These are phyloP conservation scores for Euclidium syriacum DNA, from an alignment of 345 rosid genomes.

Conservation along the genomic window DNA sequence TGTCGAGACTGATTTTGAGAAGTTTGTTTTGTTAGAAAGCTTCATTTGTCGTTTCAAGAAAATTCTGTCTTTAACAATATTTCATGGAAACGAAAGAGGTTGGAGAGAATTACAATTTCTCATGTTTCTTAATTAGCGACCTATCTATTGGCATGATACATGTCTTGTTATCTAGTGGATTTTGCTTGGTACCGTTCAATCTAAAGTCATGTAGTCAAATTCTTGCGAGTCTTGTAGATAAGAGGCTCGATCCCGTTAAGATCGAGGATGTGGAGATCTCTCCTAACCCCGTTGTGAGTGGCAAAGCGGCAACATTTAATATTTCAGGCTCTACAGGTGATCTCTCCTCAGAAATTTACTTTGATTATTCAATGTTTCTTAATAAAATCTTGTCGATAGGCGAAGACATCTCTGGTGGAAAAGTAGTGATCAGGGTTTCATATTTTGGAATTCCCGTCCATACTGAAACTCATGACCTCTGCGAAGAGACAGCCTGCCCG, in stretches of 20 bases:
- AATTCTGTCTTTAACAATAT: too few species aligned
- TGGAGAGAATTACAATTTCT: not conserved
- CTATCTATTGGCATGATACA: not conserved
- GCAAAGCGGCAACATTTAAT: constrained; percentile 47
- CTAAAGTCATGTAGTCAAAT: not conserved
- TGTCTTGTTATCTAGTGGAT: not conserved
- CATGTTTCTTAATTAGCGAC: not conserved
- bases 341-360: not conserved
- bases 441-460: constrained; percentile 44
- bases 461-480: constrained; percentile 50
- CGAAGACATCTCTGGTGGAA: constrained; percentile 43
- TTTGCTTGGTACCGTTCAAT: not conserved
- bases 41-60: too few species aligned
- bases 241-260: constrained; percentile 37
- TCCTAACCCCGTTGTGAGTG: constrained; percentile 52
- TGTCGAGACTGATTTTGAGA: too few species aligned
- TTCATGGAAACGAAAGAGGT: too few species aligned
- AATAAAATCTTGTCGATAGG: constrained; percentile 23
- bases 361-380: not conserved
- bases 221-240: constrained; percentile 33
- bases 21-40: not conserved
- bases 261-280: constrained; percentile 46
- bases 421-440: constrained; percentile 49
- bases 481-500: constrained; percentile 56
- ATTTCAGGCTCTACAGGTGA: constrained; percentile 58